Conservation (phyloP, 257 asterid species). For the Plantago major region DNA sequence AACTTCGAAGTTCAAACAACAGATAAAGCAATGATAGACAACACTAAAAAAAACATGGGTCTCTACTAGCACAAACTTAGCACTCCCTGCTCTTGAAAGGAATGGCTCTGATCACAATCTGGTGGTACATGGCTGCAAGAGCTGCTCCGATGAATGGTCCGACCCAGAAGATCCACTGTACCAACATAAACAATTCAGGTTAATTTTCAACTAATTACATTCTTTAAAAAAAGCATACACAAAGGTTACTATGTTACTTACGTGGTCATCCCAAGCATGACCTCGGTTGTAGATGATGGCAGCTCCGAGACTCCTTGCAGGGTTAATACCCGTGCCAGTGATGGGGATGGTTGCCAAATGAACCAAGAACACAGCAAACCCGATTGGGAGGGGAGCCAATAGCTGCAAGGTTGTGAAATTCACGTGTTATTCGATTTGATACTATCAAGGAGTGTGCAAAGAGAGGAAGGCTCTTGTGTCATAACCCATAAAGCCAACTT, state of each 20-base stretch:
- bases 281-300: slow-evolving; percentile 42
- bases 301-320: slow-evolving; percentile 52
- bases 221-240: neutral
- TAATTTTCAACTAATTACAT: neutral
- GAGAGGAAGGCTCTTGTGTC: too few species aligned
- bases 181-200: neutral
- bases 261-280: slow-evolving; percentile 49
- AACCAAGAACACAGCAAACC: slow-evolving; percentile 49
- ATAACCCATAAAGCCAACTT: too few species aligned
- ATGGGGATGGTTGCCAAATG: slow-evolving; percentile 52
- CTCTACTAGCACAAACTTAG: neutral
- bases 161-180: slow-evolving; percentile 67
- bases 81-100: slow-evolving; percentile 43
- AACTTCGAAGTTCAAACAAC: slow-evolving; percentile 12
- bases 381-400: slow-evolving; percentile 52
- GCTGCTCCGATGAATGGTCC: slow-evolving; percentile 64
- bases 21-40: neutral
- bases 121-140: slow-evolving; percentile 59
- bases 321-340: slow-evolving; percentile 52
- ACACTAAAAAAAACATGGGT: neutral
- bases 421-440: too few species aligned
- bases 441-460: too few species aligned
- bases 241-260: too few species aligned
- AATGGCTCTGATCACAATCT: slow-evolving; percentile 57
- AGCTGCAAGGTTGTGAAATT: slow-evolving; percentile 22